A percentile compares a stretch with the other conserved stretches of the same genome.
phyloP scores from a whole-genome alignment of 176 grass and related monocot species.

The Typha latifolia region DNA sequence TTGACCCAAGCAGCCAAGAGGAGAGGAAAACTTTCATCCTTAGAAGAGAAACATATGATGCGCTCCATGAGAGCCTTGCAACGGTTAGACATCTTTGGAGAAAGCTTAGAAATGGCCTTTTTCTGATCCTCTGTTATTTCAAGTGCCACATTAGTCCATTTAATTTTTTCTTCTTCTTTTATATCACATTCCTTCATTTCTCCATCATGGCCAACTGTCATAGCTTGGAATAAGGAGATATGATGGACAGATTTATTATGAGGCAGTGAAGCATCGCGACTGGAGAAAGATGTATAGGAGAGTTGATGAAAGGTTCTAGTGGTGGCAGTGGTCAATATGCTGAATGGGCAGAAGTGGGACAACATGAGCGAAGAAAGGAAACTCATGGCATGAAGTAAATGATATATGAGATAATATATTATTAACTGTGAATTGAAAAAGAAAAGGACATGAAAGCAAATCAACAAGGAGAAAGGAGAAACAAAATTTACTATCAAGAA shows the following conservation, averaged over 20 bases:
- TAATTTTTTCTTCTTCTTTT: conserved; percentile 28
- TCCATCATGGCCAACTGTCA: background rate
- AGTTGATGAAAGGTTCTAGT: background rate
- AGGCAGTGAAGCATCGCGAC: background rate
- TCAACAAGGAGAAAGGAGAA: background rate
- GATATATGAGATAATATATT: background rate
- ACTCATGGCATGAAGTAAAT: background rate
- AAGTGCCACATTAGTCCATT: conserved; percentile 37
- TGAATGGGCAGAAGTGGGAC: background rate
- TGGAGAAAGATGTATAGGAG: background rate
- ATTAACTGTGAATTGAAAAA: background rate
- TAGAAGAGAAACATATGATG: conserved; percentile 38
- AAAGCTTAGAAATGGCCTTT: conserved; percentile 38
- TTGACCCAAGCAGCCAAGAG: conserved; percentile 66
- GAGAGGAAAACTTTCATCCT: conserved; percentile 32
- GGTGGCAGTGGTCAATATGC: background rate
- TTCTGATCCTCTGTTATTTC: conserved; percentile 25
- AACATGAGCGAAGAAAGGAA: background rate
- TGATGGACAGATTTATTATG: background rate
- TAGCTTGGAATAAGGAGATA: background rate
- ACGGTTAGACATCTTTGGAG: conserved; percentile 61
- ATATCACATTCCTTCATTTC: conserved; percentile 4
- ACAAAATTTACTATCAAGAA: background rate
- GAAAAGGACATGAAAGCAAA: background rate
- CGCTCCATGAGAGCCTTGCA: conserved; percentile 73